phyloP scores from a whole-genome alignment of 1,284 basidiomycete genomes.

The Gymnopus androsaceus region DNA sequence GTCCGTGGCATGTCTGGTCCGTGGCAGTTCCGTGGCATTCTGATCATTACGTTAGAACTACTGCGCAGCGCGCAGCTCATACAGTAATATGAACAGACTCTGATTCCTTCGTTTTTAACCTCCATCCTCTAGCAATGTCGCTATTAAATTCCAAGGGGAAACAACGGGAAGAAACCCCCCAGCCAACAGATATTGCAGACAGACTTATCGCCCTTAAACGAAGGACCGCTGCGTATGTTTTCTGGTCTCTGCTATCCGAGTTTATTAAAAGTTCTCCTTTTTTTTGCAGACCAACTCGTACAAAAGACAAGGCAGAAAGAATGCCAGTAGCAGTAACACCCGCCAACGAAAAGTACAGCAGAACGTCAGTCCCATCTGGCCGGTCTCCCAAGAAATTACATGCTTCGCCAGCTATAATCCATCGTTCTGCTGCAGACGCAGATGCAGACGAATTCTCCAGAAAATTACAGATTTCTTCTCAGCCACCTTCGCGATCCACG shows the following conservation, averaged over 20 bases:
- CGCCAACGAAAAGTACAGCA: conserved; percentile 20
- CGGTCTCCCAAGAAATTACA: conserved; percentile 33
- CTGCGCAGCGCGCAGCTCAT: too few relatives aligned
- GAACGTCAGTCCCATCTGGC: conserved; percentile 29
- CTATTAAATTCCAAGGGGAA: conserved; percentile 14
- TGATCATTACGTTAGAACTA: too few relatives aligned
- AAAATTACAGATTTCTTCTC: conserved; percentile 60
- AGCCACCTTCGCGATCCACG: conserved; percentile 42
- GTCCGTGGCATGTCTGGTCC: too few relatives aligned
- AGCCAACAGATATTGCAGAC: conserved; percentile 68
- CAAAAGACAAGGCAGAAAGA: conserved; percentile 50
- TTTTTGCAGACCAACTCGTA: conserved; percentile 43
- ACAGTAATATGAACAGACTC: background rate
- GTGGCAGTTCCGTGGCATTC: too few relatives aligned
- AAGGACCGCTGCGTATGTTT: conserved; percentile 59
- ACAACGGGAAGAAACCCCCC: conserved; percentile 25
- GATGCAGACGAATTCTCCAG: conserved; percentile 73
- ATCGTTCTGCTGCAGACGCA: conserved; percentile 43
- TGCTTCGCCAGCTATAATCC: conserved; percentile 33
- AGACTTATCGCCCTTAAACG: conserved; percentile 66
- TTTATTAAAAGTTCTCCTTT: conserved; percentile 11
- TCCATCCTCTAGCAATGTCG: conserved; percentile 1
- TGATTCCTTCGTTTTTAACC: background rate
- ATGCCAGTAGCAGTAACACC: conserved; percentile 23
- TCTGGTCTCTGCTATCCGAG: conserved; percentile 5